Evolutionary conservation across 257 asterid genomes (phyloP), one percentile per base, ranked within the genome.

Genomic region (Nicotiana attenuata): DNA sequence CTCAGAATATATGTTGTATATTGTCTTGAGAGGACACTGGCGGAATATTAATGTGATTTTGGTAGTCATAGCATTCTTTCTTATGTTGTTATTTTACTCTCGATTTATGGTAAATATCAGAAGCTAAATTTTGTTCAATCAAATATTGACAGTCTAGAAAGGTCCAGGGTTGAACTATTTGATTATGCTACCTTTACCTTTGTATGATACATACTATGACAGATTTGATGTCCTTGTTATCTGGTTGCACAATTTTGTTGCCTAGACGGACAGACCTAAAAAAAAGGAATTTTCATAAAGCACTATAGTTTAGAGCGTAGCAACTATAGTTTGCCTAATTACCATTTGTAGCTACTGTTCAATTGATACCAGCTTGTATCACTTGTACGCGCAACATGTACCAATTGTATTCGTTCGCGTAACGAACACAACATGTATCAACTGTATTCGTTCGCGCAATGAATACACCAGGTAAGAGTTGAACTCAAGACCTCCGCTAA

Each of bases 1-100:
- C 88, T 59, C 82, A 77, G 78, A 81, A 81, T 84, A 82, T 41
- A 77, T 79, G 80, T 80, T 94, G 94, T 91, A 87, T 85, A 91
- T 86, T 88, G 88, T 81, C 84, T 86, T 81, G 88, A 85, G 88
- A 86, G 88, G 82, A 78, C 89, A 87, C 80, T 90, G 89, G 88
- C 81, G 87, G 90, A 89, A 86, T 88, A 84, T 87, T 81, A 38
- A 84, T 84, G 80, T 89, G 89, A 90, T 92, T 94, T 92, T 91
- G 90, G 90, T 89, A 90, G 89, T 82, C 76, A 77, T 88, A 80
- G 67, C 80, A 84, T 86, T 89, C 85, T 84, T 89, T 88, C 33
- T 83, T 77, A 53, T 60, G 81, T 63, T 67, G 68, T 52, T 80
- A 33, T 64, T 64, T 78, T 82, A 75, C 80, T 76, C 71, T 73